Base-by-base conservation (phyloP, 805 yeast genomes). In the Candida bentonensis region DNA sequence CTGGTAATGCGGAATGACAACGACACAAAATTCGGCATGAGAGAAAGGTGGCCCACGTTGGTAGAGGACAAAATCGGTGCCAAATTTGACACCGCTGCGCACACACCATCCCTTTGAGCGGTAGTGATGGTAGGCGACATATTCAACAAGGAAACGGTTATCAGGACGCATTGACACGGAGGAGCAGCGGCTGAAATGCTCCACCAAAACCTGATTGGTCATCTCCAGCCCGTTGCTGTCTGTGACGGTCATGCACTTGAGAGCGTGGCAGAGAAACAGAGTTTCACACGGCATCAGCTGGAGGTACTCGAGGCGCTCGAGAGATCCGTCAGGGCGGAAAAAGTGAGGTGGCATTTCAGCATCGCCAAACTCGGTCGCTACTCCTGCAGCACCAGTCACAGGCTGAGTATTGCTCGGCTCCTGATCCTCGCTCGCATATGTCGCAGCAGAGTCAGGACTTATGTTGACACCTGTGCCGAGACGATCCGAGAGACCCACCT, bases 101-200 rank as follows among this genome's bases (percentile, higher is more conserved):
- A 81, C 92, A 66, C 96, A 89, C 96, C 97, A 92, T 0, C 96
- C 96, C 22, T 76, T 69, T 0, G 95, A 79, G 43, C 94, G 70
- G 62, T 78, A 88, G 58, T 89, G 87, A 56, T 86, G 94, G 55
- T 88, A 89, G 1, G 74, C 88, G 3, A 76, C 78, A 53, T 82
- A 89, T 41, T 73, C 69, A 1, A 69, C 49, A 2, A 82, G 53
- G 48, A 80, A 76, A 22, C 54, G 47, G 40, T 60, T 65, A 46
- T 53, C 66, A 39, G 60, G 61, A 36, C 17, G 7, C 7, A 30
- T 46, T 40, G 13, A 22, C 28, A n/a, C 15, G 20, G 11, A 5
- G 7, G 11, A 9, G n/a, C 25, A 21, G 21, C 15, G 21, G 9
- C 23, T 23, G 15, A 41, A 30, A 23, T 7, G 20, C 15, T 40